Evolutionary conservation across 2,329 filamentous ascomycete species (phyloP).

Genomic region (Sclerotinia sclerotiorum): DNA sequence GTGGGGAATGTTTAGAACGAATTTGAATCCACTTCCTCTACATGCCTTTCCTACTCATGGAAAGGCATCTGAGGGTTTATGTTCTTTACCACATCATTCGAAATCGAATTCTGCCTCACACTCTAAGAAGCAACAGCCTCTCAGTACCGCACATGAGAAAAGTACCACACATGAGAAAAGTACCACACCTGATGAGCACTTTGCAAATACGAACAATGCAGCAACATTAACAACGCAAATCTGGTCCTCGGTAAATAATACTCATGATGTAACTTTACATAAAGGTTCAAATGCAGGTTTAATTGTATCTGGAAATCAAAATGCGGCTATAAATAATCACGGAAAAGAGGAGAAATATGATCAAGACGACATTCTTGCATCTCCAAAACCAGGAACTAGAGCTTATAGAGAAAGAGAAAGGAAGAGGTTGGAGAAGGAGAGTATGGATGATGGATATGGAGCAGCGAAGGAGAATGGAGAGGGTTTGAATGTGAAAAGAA

Average conservation of each 20-base stretch:
- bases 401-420: conserved; percentile 33
- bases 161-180: neutral
- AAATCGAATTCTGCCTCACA: neutral
- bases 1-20: neutral
- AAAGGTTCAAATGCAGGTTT: neutral
- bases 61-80: neutral
- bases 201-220: neutral
- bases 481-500: conserved; percentile 5
- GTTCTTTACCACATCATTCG: neutral
- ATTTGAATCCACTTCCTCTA: neutral
- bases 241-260: neutral
- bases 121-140: too few species aligned
- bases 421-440: too few species aligned
- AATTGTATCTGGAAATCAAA: neutral
- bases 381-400: conserved; percentile 26
- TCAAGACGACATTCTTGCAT: conserved; percentile 14
- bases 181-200: neutral
- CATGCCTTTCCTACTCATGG: neutral
- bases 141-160: neutral
- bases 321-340: neutral
- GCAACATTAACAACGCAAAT: conserved; percentile 3
- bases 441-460: too few species aligned
- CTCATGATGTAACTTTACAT: too few species aligned
- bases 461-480: neutral
- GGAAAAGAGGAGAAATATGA: neutral